A percentile compares a stretch with the other conserved stretches of the same genome.
These are phyloP conservation scores for Penicillium odoratum DNA, from an alignment of 495 filamentous ascomycete species.

Conservation along the genomic window DNA sequence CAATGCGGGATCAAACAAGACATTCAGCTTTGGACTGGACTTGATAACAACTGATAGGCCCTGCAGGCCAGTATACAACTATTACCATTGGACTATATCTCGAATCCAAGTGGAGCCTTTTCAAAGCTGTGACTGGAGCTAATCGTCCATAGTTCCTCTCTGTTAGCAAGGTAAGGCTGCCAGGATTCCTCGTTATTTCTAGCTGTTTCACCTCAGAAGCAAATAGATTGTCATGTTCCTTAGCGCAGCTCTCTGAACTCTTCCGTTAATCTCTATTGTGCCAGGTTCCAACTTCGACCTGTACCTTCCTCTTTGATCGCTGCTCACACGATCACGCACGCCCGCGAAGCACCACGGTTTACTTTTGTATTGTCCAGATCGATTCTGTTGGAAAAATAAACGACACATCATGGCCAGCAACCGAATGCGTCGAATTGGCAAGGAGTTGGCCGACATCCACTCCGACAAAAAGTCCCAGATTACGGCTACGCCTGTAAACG, in stretches of 20 bases:
- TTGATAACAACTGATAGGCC: not conserved
- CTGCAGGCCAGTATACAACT: not conserved
- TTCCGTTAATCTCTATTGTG: not conserved
- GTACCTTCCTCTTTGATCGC: not conserved
- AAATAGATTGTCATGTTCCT: not conserved
- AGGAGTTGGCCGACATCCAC: slow-evolving; percentile 88
- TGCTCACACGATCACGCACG: not conserved
- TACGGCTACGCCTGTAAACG: slow-evolving; percentile 61
- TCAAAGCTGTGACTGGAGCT: not conserved
- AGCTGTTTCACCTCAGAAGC: slow-evolving; percentile 1
- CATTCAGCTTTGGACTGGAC: not conserved
- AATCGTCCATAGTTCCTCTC: slow-evolving; percentile 24
- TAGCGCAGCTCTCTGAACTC: not conserved
- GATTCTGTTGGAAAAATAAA: not conserved
- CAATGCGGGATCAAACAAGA: not conserved
- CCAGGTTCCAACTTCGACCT: not conserved
- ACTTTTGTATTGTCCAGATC: not conserved
- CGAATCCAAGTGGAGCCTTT: not conserved
- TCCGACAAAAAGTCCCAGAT: slow-evolving; percentile 75
- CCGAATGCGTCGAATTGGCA: slow-evolving; percentile 78
- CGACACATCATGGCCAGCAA: slow-evolving; percentile 67
- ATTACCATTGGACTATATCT: not conserved
- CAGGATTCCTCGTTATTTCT: not conserved
- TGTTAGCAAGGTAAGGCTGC: slow-evolving; percentile 22
- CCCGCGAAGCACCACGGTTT: not conserved